These are phyloP conservation scores for Coprinopsis sp. DNA, from an alignment of 768 basidiomycete species.

Conservation along the genomic window DNA sequence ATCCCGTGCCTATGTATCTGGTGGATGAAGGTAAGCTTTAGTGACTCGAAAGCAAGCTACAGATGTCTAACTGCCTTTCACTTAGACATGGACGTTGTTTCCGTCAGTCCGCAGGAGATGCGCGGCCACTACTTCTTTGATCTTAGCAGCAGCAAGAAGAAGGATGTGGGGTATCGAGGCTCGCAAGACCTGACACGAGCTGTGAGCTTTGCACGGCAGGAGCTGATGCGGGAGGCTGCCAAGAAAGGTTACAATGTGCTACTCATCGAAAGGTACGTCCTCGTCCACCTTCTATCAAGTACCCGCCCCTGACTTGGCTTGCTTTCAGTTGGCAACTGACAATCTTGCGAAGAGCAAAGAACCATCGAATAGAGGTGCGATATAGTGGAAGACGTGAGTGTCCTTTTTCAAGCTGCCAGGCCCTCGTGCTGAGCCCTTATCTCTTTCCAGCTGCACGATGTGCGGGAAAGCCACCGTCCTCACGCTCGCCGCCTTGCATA, in stretches of 20 bases:
- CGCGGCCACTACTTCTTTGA: constrained; percentile 64
- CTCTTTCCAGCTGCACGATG: constrained; percentile 46
- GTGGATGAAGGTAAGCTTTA: constrained; percentile 58
- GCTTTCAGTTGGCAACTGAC: constrained; percentile 60
- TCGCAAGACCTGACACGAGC: constrained; percentile 45
- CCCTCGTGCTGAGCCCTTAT: constrained; percentile 7
- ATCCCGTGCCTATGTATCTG: constrained; percentile 61
- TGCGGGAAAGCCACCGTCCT: constrained; percentile 39
- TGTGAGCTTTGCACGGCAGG: constrained; percentile 59
- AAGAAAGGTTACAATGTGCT: constrained; percentile 60
- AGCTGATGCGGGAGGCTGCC: constrained; percentile 51
- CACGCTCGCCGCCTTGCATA: constrained; percentile 59
- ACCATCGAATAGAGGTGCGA: constrained; percentile 61
- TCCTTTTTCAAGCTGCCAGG: not conserved
- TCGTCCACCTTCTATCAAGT: not conserved
- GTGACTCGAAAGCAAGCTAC: no score
- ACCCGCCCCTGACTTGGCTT: constrained; percentile 8
- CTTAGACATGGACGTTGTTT: constrained; percentile 55
- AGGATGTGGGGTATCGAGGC: constrained; percentile 31
- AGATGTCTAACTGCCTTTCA: constrained; percentile 2
- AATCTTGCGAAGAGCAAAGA: constrained; percentile 56
- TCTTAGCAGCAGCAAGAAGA: constrained; percentile 30
- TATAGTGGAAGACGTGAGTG: constrained; percentile 60
- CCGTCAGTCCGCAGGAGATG: constrained; percentile 49
- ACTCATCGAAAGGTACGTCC: constrained; percentile 59